These are phyloP conservation scores for Phlyctochytrium planicorne DNA, from an alignment of 192 early-diverging fungal species.

Conservation along the genomic window DNA sequence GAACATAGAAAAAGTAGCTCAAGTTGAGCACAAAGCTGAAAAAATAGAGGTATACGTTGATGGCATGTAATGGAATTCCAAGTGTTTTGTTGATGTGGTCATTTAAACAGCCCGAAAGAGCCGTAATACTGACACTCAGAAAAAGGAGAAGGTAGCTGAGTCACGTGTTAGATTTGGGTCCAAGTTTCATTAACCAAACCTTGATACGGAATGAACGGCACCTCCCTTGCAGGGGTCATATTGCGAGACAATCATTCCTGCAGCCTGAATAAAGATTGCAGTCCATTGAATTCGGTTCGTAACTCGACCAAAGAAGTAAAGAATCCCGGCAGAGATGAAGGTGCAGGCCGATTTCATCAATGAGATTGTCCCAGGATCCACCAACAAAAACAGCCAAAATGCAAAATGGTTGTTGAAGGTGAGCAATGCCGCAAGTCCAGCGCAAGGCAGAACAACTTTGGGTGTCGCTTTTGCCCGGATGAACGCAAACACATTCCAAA, in stretches of 20 bases:
- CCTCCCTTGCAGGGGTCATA: conserved; percentile 14
- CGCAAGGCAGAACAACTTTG: not conserved
- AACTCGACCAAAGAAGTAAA: not conserved
- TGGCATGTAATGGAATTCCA: not conserved
- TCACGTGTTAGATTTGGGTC: not conserved
- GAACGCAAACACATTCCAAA: no score
- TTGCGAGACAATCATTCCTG: conserved; percentile 6
- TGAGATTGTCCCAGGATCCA: conserved; percentile 18
- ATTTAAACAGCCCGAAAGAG: conserved; percentile 10
- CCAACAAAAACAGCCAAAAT: conserved; percentile 14
- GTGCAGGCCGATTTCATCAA: conserved; percentile 15
- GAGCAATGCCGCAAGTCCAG: conserved; percentile 3
- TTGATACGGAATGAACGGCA: not conserved
- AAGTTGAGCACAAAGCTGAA: conserved; percentile 15
- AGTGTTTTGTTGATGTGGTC: conserved; percentile 12
- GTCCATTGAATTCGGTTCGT: conserved; percentile 10
- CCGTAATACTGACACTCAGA: conserved; percentile 5
- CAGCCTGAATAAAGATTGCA: conserved; percentile 18
- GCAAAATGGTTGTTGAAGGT: conserved; percentile 20
- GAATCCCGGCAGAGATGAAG: conserved; percentile 8
- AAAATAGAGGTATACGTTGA: conserved; percentile 20
- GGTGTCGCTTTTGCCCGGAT: no score
- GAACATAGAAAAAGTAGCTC: not conserved
- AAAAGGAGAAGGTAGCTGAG: conserved; percentile 1
- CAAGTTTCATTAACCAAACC: not conserved